Percentiles rank a stretch among this genome's conserved stretches.
These are phyloP conservation scores for Stylosanthes scabra DNA, from an alignment of 331 rosid genomes.

Conservation along the genomic window DNA sequence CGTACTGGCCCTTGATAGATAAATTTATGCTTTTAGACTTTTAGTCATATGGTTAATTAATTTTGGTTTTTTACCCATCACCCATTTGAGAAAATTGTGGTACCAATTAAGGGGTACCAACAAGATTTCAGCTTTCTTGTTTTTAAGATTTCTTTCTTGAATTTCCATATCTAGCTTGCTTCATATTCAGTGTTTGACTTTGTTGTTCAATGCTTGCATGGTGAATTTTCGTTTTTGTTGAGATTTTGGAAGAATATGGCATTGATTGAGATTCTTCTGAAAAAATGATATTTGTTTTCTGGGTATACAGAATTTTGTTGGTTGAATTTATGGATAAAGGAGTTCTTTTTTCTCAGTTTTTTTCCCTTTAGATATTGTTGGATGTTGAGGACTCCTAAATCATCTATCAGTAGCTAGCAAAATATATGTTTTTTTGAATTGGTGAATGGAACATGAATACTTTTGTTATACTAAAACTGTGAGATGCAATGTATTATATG, in stretches of 20 bases:
- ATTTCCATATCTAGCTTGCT: constrained; percentile 15
- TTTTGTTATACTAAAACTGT: background rate
- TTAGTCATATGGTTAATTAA: too few species aligned
- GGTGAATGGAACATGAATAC: background rate
- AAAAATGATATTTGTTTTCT: constrained; percentile 6
- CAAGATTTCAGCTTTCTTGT: constrained; percentile 30
- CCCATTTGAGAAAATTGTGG: constrained; percentile 23
- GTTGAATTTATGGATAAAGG: background rate
- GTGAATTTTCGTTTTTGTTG: background rate
- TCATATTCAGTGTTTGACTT: background rate
- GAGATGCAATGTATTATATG: too few species aligned
- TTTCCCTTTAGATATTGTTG: background rate
- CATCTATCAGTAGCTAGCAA: too few species aligned
- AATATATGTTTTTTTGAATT: background rate
- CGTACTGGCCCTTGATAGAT: too few species aligned
- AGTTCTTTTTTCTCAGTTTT: too few species aligned
- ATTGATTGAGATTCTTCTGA: background rate
- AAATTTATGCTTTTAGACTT: too few species aligned
- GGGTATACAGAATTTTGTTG: constrained; percentile 21
- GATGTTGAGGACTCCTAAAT: background rate
- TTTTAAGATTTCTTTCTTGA: background rate
- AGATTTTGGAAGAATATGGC: constrained; percentile 19
- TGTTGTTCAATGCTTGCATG: constrained; percentile 40
- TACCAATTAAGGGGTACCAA: background rate
- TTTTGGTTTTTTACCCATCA: background rate